Base-by-base conservation (phyloP, 1,284 basidiomycete species). In the Trametes polyzona region DNA sequence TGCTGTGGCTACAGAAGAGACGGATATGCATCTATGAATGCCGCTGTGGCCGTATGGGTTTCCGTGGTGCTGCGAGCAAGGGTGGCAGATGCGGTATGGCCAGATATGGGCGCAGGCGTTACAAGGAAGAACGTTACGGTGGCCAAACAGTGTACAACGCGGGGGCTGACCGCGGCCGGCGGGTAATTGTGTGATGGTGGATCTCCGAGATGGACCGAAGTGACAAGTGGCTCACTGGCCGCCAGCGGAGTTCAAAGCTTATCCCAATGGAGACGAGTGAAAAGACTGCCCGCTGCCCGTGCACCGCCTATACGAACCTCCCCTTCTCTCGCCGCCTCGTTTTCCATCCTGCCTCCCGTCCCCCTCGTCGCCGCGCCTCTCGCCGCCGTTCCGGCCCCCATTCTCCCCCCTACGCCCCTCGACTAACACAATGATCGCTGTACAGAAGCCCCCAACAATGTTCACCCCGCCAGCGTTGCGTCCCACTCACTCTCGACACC, bases 341-440 rank as follows among this genome's bases (percentile, higher is more conserved):
- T 68, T 60, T 61, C 62, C 65, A 35, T 67, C 62, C 43, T 40
- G 54, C 46, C 54, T 60, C 47, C 59, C 49, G 57, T 67, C 7
- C 37, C 46, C 62, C 48, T 42, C 66, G 65, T 67, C 71, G 67
- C 65, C 68, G 64, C 63, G 61, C 62, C 55, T 64, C 52, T 59
- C 65, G 62, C 66, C 66, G 65, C 59, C 63, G 57, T 59, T 68
- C 42, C 42, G 58, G 46, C 65, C 55, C 63, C 70, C 64, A 62
- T 66, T 66, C 65, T 67, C 67, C 51, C 57, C 65, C 62, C 65
- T 65, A 62, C 53, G 52, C 52, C 58, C 52, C 60, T 54, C 61
- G 42, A 41, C 43, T 56, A 39, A 46, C 64, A 69, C 74, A 65
- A 88, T 89, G 88, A 77, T 90, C 59, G 83, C 88, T 76, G 75